Percentiles rank a stretch among this genome's conserved stretches.
phyloP scores from a whole-genome alignment of 352 stramenopile genomes.

The Nothophytophthora sp. region DNA sequence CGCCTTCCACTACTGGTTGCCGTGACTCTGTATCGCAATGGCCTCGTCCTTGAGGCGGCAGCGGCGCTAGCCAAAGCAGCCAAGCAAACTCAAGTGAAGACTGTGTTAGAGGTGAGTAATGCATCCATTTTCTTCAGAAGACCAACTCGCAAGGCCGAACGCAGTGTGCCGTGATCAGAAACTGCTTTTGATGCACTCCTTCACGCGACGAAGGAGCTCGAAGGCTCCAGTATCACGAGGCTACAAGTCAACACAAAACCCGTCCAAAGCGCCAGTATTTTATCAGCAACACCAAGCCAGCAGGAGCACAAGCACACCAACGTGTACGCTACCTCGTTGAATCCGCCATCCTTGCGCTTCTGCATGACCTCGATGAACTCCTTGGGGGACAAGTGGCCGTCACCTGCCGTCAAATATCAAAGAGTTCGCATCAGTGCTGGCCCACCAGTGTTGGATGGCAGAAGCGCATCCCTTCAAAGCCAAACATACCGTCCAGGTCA shows the following conservation, averaged over 20 bases:
- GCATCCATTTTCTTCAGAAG: no score
- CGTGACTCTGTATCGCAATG: conserved; percentile 39
- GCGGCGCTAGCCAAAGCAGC: conserved; percentile 38
- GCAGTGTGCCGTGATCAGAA: conserved; percentile 29
- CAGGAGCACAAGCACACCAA: no score
- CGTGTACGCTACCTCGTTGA: conserved; percentile 87
- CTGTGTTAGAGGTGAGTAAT: no score
- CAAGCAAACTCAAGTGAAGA: no score
- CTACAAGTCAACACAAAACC: conserved; percentile 24
- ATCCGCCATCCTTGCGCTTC: conserved; percentile 80
- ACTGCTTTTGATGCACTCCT: conserved; percentile 61
- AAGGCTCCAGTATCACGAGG: conserved; percentile 77
- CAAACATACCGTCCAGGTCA: conserved; percentile 78
- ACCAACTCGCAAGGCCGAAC: no score
- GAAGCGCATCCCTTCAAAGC: no score
- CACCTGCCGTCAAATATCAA: conserved; percentile 47
- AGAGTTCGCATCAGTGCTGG: no score
- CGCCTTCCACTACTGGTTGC: conserved; percentile 59
- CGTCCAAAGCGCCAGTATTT: no score
- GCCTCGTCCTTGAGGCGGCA: conserved; percentile 9
- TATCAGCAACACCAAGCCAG: no score
- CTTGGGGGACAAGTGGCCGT: conserved; percentile 74
- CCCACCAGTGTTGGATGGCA: no score
- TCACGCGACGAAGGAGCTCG: conserved; percentile 63
- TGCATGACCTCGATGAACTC: conserved; percentile 90